Base-by-base conservation (phyloP, 495 filamentous ascomycete species). In the Penicillium fimorum region DNA sequence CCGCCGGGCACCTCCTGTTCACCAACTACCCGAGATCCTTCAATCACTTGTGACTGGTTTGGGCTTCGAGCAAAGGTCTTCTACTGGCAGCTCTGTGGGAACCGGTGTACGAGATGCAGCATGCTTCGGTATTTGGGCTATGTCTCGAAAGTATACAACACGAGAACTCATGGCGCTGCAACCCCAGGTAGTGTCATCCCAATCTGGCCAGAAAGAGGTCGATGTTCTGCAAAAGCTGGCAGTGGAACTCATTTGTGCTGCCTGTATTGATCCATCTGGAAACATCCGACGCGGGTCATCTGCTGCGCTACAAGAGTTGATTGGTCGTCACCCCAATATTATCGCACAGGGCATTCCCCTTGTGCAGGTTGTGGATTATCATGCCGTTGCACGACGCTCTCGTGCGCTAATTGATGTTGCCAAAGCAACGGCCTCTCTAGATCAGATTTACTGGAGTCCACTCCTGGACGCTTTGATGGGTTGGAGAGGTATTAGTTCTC, bases 81-180 rank as follows among this genome's bases (percentile, higher is more conserved):
- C 89, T 0, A 89, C 88, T 17, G 95, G 96, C 9, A 82, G 77
- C 10, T 90, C 91, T 4, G 75, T 91, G n/a, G 95, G 95, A 9
- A 85, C 88, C 0, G 96, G 93, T 62, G 95, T 97, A n/a, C 82
- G 94, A 50, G 94, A 99, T 76, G 95, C 95, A 5, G 90, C 94
- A 2, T 95, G 90, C 68, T 97, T 97, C 65, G 94, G 94, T 29
- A 86, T 96, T 27, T 99, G 94, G 94, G 85, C 92, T 1, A 70
- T 97, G 11, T 92, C 92, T 42, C 80, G 94, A 55, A 85, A 91
- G 46, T 99, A 97, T 59, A 86, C 82, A 1, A 96, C 93, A 0
- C 60, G 75, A 1, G 92, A 96, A 62, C 76, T 97, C 11, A 79
- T 87, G 10, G 77, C 78, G 3, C 79, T 94, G 4, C 74, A 81